Evolutionary conservation across 2,329 filamentous ascomycete genomes (phyloP).

Genomic region (Periconia macrospinosa): DNA sequence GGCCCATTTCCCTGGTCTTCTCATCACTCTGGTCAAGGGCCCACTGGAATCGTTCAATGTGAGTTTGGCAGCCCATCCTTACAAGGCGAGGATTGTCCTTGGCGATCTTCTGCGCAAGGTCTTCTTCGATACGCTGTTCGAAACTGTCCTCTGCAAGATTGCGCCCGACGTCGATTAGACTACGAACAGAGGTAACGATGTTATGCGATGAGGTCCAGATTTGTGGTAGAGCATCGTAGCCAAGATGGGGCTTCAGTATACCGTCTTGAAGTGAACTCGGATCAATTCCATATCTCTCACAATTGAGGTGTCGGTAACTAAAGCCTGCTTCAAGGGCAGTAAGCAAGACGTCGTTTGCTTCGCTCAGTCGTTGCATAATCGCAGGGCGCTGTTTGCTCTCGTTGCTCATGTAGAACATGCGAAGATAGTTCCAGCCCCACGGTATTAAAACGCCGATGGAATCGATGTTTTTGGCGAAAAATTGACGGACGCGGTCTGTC

Average conservation of each 20-base stretch:
- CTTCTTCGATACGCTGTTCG: constrained; percentile 37
- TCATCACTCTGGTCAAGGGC: constrained; percentile 55
- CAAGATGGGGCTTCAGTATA: constrained; percentile 47
- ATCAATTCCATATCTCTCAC: constrained; percentile 71
- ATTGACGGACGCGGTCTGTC: constrained; percentile 78
- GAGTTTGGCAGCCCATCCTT: constrained; percentile 59
- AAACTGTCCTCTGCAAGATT: constrained; percentile 44
- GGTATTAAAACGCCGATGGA: constrained; percentile 74
- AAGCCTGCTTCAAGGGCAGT: constrained; percentile 65
- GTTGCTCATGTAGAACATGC: constrained; percentile 73
- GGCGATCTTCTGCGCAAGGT: constrained; percentile 50
- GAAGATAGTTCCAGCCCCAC: constrained; percentile 67
- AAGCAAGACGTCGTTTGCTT: constrained; percentile 76
- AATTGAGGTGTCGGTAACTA: constrained; percentile 71
- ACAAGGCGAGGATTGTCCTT: constrained; percentile 54
- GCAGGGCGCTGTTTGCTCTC: constrained; percentile 60
- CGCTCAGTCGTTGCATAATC: constrained; percentile 52
- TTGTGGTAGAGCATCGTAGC: constrained; percentile 71
- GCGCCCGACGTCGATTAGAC: constrained; percentile 46
- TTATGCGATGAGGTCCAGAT: constrained; percentile 79
- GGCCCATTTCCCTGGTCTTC: constrained; percentile 52
- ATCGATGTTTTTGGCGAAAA: constrained; percentile 70
- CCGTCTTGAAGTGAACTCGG: constrained; percentile 61
- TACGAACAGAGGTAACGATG: constrained; percentile 44
- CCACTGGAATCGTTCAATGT: constrained; percentile 64